phyloP scores from a whole-genome alignment of 1,284 basidiomycete species.

The Rhizoctonia solani region DNA sequence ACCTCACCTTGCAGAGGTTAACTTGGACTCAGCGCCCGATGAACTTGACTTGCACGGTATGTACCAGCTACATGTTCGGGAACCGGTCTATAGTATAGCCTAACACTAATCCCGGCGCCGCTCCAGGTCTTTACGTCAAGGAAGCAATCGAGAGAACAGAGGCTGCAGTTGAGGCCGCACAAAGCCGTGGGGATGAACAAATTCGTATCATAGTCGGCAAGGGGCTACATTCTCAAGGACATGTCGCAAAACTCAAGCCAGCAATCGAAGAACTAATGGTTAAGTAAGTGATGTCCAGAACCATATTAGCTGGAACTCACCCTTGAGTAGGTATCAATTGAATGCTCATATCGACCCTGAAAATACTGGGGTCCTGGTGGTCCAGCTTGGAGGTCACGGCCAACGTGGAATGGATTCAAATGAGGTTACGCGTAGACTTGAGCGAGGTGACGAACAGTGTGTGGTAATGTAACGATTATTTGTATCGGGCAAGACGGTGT shows the following conservation, averaged over 20 bases:
- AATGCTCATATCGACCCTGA: constrained; percentile 77
- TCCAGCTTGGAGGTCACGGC: constrained; percentile 62
- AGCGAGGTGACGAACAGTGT: constrained; percentile 60
- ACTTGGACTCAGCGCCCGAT: constrained; percentile 70
- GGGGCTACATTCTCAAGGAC: constrained; percentile 83
- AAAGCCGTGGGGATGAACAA: constrained; percentile 64
- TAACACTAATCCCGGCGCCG: too few species aligned
- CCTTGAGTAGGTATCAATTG: constrained; percentile 62
- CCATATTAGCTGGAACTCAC: not conserved
- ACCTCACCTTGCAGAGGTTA: constrained; percentile 67
- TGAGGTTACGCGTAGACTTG: constrained; percentile 61
- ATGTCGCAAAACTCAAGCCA: constrained; percentile 88
- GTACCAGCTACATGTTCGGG: not conserved
- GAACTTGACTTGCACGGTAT: constrained; percentile 72
- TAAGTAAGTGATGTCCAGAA: constrained; percentile 56
- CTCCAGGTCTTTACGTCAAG: constrained; percentile 90
- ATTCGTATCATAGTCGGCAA: constrained; percentile 84
- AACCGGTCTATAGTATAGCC: not conserved
- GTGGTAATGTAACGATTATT: constrained; percentile 63
- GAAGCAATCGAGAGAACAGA: constrained; percentile 83
- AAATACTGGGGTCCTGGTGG: constrained; percentile 86
- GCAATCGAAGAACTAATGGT: constrained; percentile 88
- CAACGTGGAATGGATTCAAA: constrained; percentile 59
- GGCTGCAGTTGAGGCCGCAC: constrained; percentile 68
- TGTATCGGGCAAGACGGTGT: not conserved